Conservation (phyloP, 495 filamentous ascomycete genomes). For the Penicillium antarcticum region DNA sequence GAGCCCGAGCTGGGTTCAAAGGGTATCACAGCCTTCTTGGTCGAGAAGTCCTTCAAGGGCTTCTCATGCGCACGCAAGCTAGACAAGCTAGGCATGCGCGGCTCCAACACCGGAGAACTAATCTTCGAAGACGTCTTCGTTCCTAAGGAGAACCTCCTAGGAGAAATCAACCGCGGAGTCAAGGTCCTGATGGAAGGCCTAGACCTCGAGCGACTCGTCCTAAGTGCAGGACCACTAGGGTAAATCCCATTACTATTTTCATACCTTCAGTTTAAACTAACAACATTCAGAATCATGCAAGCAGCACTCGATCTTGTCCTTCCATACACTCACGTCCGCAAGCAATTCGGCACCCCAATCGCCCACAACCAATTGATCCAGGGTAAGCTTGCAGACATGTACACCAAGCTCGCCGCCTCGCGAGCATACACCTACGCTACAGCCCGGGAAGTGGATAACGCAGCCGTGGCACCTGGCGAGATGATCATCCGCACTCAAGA, state of each 20-base stretch:
- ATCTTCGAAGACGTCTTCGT: constrained; percentile 93
- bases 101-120: constrained; percentile 93
- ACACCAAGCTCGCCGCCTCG: constrained; percentile 83
- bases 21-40: constrained; percentile 93
- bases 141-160: constrained; percentile 75
- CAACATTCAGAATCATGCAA: constrained; percentile 75
- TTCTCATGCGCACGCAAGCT: constrained; percentile 89
- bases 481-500: constrained; percentile 72
- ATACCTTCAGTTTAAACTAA: constrained; percentile 7
- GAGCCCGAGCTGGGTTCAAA: constrained; percentile 75
- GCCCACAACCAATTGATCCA: constrained; percentile 93
- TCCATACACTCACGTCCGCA: constrained; percentile 84
- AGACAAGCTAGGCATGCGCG: constrained; percentile 98
- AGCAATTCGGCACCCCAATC: constrained; percentile 85
- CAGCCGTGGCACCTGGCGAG: constrained; percentile 41
- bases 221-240: constrained; percentile 87
- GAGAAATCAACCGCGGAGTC: constrained; percentile 76
- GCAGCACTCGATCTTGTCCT: constrained; percentile 81
- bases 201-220: constrained; percentile 88
- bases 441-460: constrained; percentile 71
- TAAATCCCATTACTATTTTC: constrained; percentile 7
- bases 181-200: constrained; percentile 94
- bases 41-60: constrained; percentile 68
- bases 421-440: constrained; percentile 76
- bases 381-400: constrained; percentile 94